Conservation (phyloP, 495 filamentous ascomycete species). For the Podospora comata region DNA sequence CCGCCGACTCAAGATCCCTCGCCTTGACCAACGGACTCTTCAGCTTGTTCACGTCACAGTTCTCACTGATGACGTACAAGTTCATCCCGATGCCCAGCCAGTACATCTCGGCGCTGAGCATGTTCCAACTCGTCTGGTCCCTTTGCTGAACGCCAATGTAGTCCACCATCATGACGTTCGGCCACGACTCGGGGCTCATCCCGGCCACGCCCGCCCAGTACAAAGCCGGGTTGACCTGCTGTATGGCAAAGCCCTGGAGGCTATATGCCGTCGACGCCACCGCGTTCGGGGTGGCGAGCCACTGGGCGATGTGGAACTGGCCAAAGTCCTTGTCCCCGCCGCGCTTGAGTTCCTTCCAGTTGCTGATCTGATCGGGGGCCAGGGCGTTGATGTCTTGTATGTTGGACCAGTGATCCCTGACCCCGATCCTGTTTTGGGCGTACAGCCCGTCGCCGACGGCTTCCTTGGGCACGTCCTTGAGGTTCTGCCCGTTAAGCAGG, state of each 20-base stretch:
- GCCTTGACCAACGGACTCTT: conserved; percentile 12
- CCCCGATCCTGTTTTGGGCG: conserved; percentile 9
- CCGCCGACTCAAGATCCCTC: background rate
- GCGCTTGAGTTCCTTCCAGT: conserved; percentile 14
- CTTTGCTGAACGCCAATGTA: conserved; percentile 26
- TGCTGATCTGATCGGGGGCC: conserved; percentile 21
- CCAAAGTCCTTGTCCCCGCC: conserved; percentile 18
- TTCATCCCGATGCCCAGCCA: conserved; percentile 27
- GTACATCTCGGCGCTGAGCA: conserved; percentile 28
- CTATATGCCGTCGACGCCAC: conserved; percentile 17
- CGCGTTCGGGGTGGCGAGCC: conserved; percentile 24
- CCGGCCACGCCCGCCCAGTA: conserved; percentile 29
- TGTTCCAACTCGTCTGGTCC: conserved; percentile 23
- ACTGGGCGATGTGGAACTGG: conserved; percentile 22
- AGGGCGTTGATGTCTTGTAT: conserved; percentile 15
- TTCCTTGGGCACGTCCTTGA: conserved; percentile 15
- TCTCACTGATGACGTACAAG: conserved; percentile 27
- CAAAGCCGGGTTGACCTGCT: conserved; percentile 27
- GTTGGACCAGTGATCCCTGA: conserved; percentile 27
- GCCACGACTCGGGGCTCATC: conserved; percentile 25
- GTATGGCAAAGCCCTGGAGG: conserved; percentile 23
- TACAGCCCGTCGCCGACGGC: conserved; percentile 25
- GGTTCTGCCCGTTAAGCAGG: conserved; percentile 21
- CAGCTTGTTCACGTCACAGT: conserved; percentile 22
- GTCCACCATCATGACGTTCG: conserved; percentile 27